Evolutionary conservation across 345 rosid species (phyloP).

Genomic region (Lepidium aucheri): DNA sequence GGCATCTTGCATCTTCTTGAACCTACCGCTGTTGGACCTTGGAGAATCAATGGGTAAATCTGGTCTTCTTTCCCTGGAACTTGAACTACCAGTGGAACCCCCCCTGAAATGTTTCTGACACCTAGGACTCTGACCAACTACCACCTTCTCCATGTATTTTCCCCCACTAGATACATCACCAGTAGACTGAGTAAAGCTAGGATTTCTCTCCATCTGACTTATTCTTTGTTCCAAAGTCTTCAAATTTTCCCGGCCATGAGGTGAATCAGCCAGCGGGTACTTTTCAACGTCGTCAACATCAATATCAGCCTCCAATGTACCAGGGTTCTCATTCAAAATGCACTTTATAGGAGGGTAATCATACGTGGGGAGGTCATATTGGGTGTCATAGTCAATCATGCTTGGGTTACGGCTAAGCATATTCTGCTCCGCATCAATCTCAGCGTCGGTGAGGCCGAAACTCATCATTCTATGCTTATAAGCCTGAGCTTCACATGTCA

Average conservation of each 20-base stretch:
- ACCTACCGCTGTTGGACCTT: conserved; percentile 30
- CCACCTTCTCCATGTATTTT: conserved; percentile 54
- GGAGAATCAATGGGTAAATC: conserved; percentile 51
- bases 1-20: conserved; percentile 43
- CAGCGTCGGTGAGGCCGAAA: conserved; percentile 64
- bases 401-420: conserved; percentile 34
- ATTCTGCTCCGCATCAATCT: conserved; percentile 52
- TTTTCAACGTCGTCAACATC: conserved; percentile 71
- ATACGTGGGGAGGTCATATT: conserved; percentile 38
- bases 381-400: conserved; percentile 37
- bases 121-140: conserved; percentile 73
- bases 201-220: conserved; percentile 62
- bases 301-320: conserved; percentile 43
- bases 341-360: conserved; percentile 87
- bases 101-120: conserved; percentile 42
- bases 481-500: conserved; percentile 80
- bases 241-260: conserved; percentile 38
- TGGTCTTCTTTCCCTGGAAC: conserved; percentile 46
- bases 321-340: conserved; percentile 48
- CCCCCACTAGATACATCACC: conserved; percentile 40
- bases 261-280: conserved; percentile 62
- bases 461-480: conserved; percentile 97
- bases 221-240: conserved; percentile 72
- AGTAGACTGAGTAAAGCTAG: conserved; percentile 41
- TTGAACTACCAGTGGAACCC: conserved; percentile 52